These are phyloP conservation scores for Trichoderma reesei DNA, from an alignment of 495 filamentous ascomycete genomes.

Conservation along the genomic window DNA sequence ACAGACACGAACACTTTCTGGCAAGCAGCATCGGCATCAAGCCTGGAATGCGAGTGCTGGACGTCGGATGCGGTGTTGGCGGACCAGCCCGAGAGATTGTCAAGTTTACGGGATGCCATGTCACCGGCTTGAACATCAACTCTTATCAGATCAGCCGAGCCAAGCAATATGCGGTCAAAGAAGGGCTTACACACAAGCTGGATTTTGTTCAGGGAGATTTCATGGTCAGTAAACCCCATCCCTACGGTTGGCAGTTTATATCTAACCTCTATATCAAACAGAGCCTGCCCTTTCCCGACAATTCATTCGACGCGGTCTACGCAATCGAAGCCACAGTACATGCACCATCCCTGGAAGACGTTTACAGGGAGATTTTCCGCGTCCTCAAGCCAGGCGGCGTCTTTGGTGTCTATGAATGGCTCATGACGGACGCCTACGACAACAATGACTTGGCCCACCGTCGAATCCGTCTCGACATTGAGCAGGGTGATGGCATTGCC, in stretches of 20 bases:
- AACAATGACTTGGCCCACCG: slow-evolving; percentile 80
- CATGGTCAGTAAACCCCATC: slow-evolving; percentile 50
- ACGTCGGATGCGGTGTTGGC: slow-evolving; percentile 96
- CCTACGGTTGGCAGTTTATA: no score
- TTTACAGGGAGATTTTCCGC: slow-evolving; percentile 88
- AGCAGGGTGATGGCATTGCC: slow-evolving; percentile 92
- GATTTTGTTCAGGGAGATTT: slow-evolving; percentile 94
- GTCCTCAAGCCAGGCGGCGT: slow-evolving; percentile 93
- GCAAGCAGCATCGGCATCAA: slow-evolving; percentile 81
- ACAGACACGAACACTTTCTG: slow-evolving; percentile 96
- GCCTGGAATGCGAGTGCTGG: slow-evolving; percentile 79
- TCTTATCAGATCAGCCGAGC: slow-evolving; percentile 98
- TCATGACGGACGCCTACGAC: slow-evolving; percentile 96
- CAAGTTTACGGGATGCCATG: slow-evolving; percentile 84
- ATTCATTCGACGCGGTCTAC: slow-evolving; percentile 91
- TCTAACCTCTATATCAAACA: slow-evolving; percentile 19
- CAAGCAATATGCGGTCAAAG: slow-evolving; percentile 69
- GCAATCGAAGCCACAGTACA: slow-evolving; percentile 97
- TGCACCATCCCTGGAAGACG: slow-evolving; percentile 82
- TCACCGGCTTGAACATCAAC: slow-evolving; percentile 97
- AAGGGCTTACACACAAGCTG: slow-evolving; percentile 73
- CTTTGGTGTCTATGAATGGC: slow-evolving; percentile 98
- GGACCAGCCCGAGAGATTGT: slow-evolving; percentile 93
- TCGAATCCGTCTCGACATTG: slow-evolving; percentile 86
- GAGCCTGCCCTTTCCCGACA: slow-evolving; percentile 94